Base-by-base conservation (phyloP, 129 eudicot genomes). In the Scalesia atractyloides region DNA sequence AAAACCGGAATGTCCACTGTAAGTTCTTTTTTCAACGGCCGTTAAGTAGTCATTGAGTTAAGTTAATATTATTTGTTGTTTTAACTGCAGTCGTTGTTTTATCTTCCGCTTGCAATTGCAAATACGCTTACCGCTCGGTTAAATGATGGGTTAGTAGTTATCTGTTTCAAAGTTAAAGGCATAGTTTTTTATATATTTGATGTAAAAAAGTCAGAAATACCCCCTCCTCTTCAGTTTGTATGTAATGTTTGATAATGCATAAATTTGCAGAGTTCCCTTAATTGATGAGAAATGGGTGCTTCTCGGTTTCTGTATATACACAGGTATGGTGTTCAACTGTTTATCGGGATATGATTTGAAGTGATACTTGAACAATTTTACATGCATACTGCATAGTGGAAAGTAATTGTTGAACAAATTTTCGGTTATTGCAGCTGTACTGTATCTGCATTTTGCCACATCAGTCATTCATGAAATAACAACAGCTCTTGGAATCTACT, bases 1-100 rank as follows among this genome's bases (percentile, higher is more conserved):
- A 95, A 95, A 85, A 95, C 99, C 50, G 86, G 80, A 64, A 95
- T 95, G 99, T 95, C 89, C 67, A 82, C 91, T 91, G 99, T 95
- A 88, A 22, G 93, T 49, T 79, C 41, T 56, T 14, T 59, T 12
- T 11, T 5, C 48, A 63, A 8, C 15, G 36, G n/a, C 68, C 3
- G 14, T 34, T 37, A 3, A 63, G 37, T 37, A 9, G 17, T 37
- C 16, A 33, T 4, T 26, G 36, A 69, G 34, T 47, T 69, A 9
- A 9, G 11, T 4, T 44, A 16, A 64, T 6, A 41, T 18, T 36
- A 30, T 43, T 49, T 34, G 44, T 61, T 9, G 74, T 68, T 76
- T 75, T 22, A 76, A 46, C 63, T 88, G 86, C 95, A 95, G 99
- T 79, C 96, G 5, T 70, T 90, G 66, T 61, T 90, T 72, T 95